These are phyloP conservation scores for Coffea eugenioides DNA, from an alignment of 257 asterid genomes.

Conservation along the genomic window DNA sequence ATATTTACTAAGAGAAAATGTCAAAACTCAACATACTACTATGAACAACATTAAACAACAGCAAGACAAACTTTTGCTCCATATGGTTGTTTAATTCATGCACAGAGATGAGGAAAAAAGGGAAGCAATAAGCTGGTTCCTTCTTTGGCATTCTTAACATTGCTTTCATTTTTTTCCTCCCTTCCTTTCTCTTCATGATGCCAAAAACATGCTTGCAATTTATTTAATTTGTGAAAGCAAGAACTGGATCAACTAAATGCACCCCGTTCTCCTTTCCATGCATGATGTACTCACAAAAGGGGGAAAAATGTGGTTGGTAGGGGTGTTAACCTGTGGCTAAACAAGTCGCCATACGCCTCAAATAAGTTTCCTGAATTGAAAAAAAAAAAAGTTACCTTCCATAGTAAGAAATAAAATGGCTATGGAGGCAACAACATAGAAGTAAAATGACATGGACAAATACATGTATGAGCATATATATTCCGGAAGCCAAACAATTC, in stretches of 20 bases:
- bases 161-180: slow-evolving; percentile 8
- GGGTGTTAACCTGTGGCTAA: slow-evolving; percentile 67
- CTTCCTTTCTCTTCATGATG: slow-evolving; percentile 2
- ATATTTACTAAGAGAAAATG: slow-evolving; percentile 17
- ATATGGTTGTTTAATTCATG: not conserved
- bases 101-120: not conserved
- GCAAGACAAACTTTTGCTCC: not conserved
- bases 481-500: not conserved
- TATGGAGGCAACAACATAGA: not conserved
- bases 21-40: slow-evolving; percentile 3
- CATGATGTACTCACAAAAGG: not conserved
- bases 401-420: not conserved
- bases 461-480: not conserved
- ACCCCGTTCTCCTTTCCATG: not conserved
- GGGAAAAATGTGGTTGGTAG: no score
- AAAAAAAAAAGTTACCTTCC: slow-evolving; percentile 17
- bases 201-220: slow-evolving; percentile 15
- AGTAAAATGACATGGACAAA: not conserved
- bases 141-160: slow-evolving; percentile 10
- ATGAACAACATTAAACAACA: not conserved
- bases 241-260: not conserved
- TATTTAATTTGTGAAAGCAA: slow-evolving; percentile 49
- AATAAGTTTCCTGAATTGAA: slow-evolving; percentile 63
- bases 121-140: not conserved
- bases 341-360: slow-evolving; percentile 86